Evolutionary conservation across 2,329 filamentous ascomycete genomes (phyloP).

Genomic region (Xylariaceae sp.): DNA sequence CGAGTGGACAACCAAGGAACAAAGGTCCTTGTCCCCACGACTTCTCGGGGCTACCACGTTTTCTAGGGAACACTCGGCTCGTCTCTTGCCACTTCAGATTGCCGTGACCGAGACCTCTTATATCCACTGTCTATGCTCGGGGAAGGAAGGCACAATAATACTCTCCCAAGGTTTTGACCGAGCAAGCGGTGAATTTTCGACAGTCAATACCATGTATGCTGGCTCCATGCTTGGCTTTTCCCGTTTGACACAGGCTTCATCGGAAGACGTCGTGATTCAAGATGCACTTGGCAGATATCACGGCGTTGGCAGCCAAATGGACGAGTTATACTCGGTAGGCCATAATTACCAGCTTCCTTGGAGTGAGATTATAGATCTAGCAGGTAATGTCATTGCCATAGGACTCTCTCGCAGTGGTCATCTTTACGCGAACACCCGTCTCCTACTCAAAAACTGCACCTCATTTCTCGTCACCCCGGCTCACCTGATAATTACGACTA

Average conservation of each 20-base stretch:
- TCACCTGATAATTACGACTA: slow-evolving; percentile 89
- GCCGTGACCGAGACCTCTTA: slow-evolving; percentile 27
- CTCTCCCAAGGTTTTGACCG: slow-evolving; percentile 18
- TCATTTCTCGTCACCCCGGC: slow-evolving; percentile 77
- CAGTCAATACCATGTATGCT: slow-evolving; percentile 23
- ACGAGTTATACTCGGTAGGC: slow-evolving; percentile 33
- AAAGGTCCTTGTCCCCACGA: slow-evolving; percentile 42
- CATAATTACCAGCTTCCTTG: slow-evolving; percentile 48
- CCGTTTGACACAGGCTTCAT: slow-evolving; percentile 27
- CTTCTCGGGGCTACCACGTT: slow-evolving; percentile 39
- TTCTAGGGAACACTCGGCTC: slow-evolving; percentile 24
- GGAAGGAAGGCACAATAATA: slow-evolving; percentile 21
- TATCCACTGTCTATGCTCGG: slow-evolving; percentile 27
- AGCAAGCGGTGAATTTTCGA: slow-evolving; percentile 14
- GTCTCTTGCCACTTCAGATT: slow-evolving; percentile 28
- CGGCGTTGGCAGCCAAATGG: slow-evolving; percentile 31
- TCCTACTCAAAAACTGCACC: slow-evolving; percentile 80
- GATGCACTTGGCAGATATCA: slow-evolving; percentile 43
- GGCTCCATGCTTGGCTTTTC: slow-evolving; percentile 30
- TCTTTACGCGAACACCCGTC: slow-evolving; percentile 68
- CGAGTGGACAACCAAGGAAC: slow-evolving; percentile 58
- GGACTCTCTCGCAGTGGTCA: slow-evolving; percentile 71
- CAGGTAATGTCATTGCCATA: slow-evolving; percentile 41
- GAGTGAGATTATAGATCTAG: slow-evolving; percentile 43
- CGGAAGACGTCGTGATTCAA: slow-evolving; percentile 37